Conservation (phyloP, 495 filamentous ascomycete species). For the Penicillium silybi region DNA sequence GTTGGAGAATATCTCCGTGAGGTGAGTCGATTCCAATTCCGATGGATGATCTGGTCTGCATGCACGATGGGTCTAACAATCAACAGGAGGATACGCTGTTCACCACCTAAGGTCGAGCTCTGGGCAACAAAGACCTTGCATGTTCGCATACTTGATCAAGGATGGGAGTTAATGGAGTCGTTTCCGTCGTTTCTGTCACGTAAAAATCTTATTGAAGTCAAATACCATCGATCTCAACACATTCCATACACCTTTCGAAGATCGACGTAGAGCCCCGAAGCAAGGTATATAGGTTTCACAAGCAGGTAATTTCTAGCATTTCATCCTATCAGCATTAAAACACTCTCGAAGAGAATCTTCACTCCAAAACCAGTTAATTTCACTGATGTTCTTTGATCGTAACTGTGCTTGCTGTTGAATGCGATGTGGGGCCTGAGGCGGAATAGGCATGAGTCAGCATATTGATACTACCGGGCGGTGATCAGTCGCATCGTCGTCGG, state of each 20-base stretch:
- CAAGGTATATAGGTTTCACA: neutral
- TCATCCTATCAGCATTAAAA: too few relatives aligned
- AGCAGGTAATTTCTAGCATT: too few relatives aligned
- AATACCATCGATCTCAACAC: neutral
- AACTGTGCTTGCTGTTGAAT: neutral
- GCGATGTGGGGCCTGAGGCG: neutral
- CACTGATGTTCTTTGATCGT: too few relatives aligned
- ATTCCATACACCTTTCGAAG: neutral
- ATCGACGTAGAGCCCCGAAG: neutral
- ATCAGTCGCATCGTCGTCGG: neutral
- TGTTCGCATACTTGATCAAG: slow-evolving; percentile 18
- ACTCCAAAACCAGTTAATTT: too few relatives aligned
- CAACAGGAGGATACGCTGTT: slow-evolving; percentile 47
- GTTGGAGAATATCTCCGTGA: slow-evolving; percentile 90
- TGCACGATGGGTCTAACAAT: slow-evolving; percentile 10
- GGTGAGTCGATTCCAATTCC: slow-evolving; percentile 23
- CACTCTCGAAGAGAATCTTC: too few relatives aligned
- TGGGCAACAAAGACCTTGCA: slow-evolving; percentile 10
- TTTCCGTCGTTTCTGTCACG: slow-evolving; percentile 14
- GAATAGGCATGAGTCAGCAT: neutral
- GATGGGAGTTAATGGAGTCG: slow-evolving; percentile 25
- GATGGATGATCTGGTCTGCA: neutral
- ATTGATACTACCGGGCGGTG: neutral
- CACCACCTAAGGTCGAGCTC: slow-evolving; percentile 31
- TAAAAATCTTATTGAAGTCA: slow-evolving; percentile 6